These are phyloP conservation scores for Mycena metata DNA, from an alignment of 768 basidiomycete genomes.

Conservation along the genomic window DNA sequence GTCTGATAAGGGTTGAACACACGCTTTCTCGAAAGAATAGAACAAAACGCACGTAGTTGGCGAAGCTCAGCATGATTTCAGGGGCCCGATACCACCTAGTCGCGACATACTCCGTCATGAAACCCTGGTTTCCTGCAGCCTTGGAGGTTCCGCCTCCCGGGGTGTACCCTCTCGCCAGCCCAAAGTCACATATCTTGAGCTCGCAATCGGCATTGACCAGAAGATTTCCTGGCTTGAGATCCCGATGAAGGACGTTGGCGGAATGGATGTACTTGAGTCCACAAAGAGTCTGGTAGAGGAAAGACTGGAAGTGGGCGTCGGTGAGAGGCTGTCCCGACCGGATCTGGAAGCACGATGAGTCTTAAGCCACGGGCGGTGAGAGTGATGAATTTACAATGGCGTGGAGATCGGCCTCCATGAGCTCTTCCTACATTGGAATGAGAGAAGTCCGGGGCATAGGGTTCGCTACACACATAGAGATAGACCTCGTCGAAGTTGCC, in stretches of 20 bases:
- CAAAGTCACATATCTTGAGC: slow-evolving; percentile 99
- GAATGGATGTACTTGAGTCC: slow-evolving; percentile 99
- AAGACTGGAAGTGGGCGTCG: slow-evolving; percentile 94
- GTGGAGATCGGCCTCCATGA: slow-evolving; percentile 99
- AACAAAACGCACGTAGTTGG: slow-evolving; percentile 82
- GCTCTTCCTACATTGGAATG: slow-evolving; percentile 80
- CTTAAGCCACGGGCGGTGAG: neutral
- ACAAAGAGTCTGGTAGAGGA: slow-evolving; percentile 98
- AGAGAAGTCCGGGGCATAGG: slow-evolving; percentile 15
- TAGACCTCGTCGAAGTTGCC: slow-evolving; percentile 98
- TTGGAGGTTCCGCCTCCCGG: slow-evolving; percentile 83
- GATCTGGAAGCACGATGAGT: slow-evolving; percentile 61
- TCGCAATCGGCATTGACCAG: slow-evolving; percentile 99
- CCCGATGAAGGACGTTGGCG: slow-evolving; percentile 96
- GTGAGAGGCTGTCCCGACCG: slow-evolving; percentile 91
- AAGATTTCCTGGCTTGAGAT: slow-evolving; percentile 94
- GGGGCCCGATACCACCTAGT: slow-evolving; percentile 99
- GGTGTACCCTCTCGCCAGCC: slow-evolving; percentile 93
- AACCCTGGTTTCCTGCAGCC: slow-evolving; percentile 87
- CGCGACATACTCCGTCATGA: slow-evolving; percentile 99
- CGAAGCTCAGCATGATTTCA: slow-evolving; percentile 98
- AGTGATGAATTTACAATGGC: slow-evolving; percentile 79
- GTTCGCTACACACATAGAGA: slow-evolving; percentile 74
- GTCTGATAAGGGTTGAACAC: slow-evolving; percentile 63
- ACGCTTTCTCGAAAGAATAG: slow-evolving; percentile 3